phyloP scores from a whole-genome alignment of 768 basidiomycete species.

The Epithele typhae region DNA sequence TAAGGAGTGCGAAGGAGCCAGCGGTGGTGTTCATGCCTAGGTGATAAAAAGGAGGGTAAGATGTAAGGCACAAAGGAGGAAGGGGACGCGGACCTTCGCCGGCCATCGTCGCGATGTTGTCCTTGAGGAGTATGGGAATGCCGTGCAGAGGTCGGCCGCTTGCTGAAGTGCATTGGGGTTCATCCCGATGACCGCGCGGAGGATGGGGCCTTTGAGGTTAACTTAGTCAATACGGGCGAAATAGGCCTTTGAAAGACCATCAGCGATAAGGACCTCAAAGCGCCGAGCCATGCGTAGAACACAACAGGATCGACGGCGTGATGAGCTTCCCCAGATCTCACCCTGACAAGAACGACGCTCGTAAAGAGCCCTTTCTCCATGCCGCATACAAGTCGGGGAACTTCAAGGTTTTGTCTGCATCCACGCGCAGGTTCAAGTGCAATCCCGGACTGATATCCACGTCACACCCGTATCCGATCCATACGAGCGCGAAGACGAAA shows the following conservation, averaged over 20 bases:
- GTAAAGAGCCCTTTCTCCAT: constrained; percentile 46
- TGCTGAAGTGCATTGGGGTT: constrained; percentile 49
- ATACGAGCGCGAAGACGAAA: neutral
- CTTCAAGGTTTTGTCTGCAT: neutral
- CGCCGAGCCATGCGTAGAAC: too few relatives aligned
- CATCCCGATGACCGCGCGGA: constrained; percentile 56
- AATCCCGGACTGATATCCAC: too few relatives aligned
- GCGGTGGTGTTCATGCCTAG: constrained; percentile 30
- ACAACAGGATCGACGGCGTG: neutral
- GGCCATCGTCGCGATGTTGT: constrained; percentile 33
- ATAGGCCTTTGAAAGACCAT: constrained; percentile 62
- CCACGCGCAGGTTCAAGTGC: too few relatives aligned
- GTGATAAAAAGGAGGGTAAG: neutral
- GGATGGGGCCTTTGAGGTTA: constrained; percentile 51
- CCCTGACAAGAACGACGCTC: constrained; percentile 61
- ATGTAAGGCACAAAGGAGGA: constrained; percentile 19
- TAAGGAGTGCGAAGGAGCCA: constrained; percentile 32
- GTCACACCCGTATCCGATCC: neutral
- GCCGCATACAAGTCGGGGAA: constrained; percentile 60
- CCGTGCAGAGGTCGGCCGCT: constrained; percentile 40
- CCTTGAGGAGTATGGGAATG: constrained; percentile 34
- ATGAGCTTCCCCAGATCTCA: constrained; percentile 11
- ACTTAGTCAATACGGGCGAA: constrained; percentile 65
- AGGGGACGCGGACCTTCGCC: constrained; percentile 25
- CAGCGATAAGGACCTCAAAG: too few relatives aligned